A percentile compares a stretch with the other conserved stretches of the same genome.
These are phyloP conservation scores for Orbilia oligospora DNA, from an alignment of 2,329 filamentous ascomycete genomes.

Conservation along the genomic window DNA sequence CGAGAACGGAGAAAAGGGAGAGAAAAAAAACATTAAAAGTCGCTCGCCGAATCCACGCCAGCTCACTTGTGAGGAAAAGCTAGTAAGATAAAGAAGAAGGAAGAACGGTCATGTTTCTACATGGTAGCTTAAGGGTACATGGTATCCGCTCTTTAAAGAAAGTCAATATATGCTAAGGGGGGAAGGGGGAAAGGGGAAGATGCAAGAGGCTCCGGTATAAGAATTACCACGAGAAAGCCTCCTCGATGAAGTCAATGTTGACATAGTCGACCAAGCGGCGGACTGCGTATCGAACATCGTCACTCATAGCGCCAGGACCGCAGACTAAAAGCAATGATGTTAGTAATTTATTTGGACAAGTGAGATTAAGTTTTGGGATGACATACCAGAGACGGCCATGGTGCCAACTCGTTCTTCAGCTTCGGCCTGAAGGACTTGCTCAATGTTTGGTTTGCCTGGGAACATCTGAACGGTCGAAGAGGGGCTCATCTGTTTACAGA, in stretches of 20 bases:
- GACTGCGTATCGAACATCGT: slow-evolving; percentile 80
- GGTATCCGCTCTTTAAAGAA: slow-evolving; percentile 34
- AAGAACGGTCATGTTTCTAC: slow-evolving; percentile 21
- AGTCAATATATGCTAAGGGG: not conserved
- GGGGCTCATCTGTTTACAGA: slow-evolving; percentile 70
- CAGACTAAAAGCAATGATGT: slow-evolving; percentile 71
- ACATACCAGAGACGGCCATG: slow-evolving; percentile 78
- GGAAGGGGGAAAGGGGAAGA: not conserved
- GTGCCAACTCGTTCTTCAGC: slow-evolving; percentile 81
- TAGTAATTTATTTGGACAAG: not conserved
- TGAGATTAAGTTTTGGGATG: slow-evolving; percentile 69
- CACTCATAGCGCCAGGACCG: slow-evolving; percentile 80
- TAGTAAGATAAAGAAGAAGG: slow-evolving; percentile 11
- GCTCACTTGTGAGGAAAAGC: slow-evolving; percentile 4
- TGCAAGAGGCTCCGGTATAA: not conserved
- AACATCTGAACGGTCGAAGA: slow-evolving; percentile 87
- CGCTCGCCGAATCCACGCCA: slow-evolving; percentile 16
- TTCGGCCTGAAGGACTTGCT: slow-evolving; percentile 79
- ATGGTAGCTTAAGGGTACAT: slow-evolving; percentile 40
- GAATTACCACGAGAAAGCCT: slow-evolving; percentile 75
- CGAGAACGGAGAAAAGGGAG: not conserved
- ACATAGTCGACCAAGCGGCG: slow-evolving; percentile 74
- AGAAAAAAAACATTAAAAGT: slow-evolving; percentile 16
- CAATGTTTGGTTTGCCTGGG: slow-evolving; percentile 81
- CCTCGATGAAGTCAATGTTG: slow-evolving; percentile 82